A percentile compares a stretch with the other conserved stretches of the same genome.
These are phyloP conservation scores for Linderniella brevidens DNA, from an alignment of 257 asterid species.

Conservation along the genomic window DNA sequence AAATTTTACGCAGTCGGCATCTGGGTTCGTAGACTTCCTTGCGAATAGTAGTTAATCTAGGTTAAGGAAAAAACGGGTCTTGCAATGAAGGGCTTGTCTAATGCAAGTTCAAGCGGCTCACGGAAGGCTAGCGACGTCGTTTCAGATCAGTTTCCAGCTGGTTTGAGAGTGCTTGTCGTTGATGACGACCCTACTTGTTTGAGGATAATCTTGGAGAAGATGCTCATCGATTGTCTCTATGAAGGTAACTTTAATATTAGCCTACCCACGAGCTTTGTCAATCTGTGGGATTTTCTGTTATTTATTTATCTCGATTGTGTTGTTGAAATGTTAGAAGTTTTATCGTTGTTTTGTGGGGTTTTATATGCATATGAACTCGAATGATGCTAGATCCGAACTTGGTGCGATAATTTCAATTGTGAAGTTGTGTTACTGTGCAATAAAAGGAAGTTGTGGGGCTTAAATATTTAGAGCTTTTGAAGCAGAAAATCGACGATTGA, in stretches of 20 bases:
- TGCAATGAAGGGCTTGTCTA: slow-evolving; percentile 35
- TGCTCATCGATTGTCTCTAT: slow-evolving; percentile 63
- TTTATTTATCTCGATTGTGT: not conserved
- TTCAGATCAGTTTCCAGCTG: slow-evolving; percentile 73
- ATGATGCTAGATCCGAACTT: not conserved
- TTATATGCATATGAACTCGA: too few relatives aligned
- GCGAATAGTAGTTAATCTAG: slow-evolving; percentile 10
- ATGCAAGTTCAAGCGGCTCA: slow-evolving; percentile 26
- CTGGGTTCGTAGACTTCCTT: slow-evolving; percentile 15
- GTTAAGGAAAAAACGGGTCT: slow-evolving; percentile 41
- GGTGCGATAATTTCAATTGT: not conserved
- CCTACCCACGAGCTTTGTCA: not conserved
- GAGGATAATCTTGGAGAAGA: slow-evolving; percentile 80
- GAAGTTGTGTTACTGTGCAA: not conserved
- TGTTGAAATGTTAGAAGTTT: not conserved
- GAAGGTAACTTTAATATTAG: slow-evolving; percentile 33
- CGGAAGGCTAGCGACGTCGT: slow-evolving; percentile 56
- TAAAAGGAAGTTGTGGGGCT: too few relatives aligned
- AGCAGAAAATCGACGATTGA: not conserved
- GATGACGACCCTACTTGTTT: slow-evolving; percentile 95
- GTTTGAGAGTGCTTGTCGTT: slow-evolving; percentile 78
- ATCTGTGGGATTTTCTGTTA: not conserved
- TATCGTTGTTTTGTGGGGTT: not conserved
- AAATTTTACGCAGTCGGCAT: slow-evolving; percentile 5
- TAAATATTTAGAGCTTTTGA: not conserved